Conservation (phyloP, 1,284 basidiomycete genomes). For the Microbotryum violaceum region DNA sequence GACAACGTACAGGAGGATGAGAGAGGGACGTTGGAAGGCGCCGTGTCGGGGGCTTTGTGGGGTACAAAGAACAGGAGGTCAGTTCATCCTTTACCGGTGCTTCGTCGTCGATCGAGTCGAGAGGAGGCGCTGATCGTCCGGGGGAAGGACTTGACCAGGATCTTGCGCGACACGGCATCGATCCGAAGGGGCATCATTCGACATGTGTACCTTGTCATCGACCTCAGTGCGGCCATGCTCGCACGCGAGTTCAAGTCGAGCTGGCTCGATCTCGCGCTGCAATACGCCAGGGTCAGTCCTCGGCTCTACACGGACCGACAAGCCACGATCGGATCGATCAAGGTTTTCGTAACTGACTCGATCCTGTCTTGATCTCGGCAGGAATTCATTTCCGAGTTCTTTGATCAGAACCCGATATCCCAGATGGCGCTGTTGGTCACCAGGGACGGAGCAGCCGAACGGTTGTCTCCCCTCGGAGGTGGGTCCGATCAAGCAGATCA, state of each 20-base stretch:
- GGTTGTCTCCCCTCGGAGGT: conserved; percentile 83
- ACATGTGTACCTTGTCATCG: conserved; percentile 82
- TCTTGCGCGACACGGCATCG: conserved; percentile 67
- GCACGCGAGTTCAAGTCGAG: conserved; percentile 94
- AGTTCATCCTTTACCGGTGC: conserved; percentile 31
- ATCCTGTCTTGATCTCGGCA: background rate
- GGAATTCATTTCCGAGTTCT: conserved; percentile 92
- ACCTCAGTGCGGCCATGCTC: conserved; percentile 83
- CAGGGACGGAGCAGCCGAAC: conserved; percentile 77
- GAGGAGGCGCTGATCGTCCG: conserved; percentile 42
- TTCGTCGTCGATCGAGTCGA: background rate
- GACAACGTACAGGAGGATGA: conserved; percentile 96
- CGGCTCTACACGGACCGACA: background rate
- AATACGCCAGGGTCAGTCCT: conserved; percentile 57
- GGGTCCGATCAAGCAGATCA: conserved; percentile 31
- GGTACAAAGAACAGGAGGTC: conserved; percentile 74
- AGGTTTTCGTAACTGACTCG: background rate
- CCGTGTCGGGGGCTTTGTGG: conserved; percentile 82
- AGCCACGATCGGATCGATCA: background rate
- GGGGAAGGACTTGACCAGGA: conserved; percentile 5
- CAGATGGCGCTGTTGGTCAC: conserved; percentile 91
- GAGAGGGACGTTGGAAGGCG: conserved; percentile 75
- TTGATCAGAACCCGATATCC: conserved; percentile 98
- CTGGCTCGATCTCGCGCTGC: conserved; percentile 77
- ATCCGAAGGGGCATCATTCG: conserved; percentile 93